A percentile compares a stretch with the other conserved stretches of the same genome.
Conservation (phyloP, 306 rosid species). For the Inga laurina region DNA sequence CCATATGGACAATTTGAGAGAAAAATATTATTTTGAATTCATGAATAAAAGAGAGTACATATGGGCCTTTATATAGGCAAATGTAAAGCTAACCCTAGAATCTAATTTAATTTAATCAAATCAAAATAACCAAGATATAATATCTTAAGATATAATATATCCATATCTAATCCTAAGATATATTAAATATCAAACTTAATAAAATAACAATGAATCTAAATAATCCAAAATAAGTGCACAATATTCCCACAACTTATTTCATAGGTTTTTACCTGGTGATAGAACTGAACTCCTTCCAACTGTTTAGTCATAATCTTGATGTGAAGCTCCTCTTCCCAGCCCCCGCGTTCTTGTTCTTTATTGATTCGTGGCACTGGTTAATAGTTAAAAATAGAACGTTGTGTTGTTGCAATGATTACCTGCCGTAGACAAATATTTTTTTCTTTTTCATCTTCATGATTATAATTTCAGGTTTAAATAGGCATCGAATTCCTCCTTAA, state of each 20-base stretch:
- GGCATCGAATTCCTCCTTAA: background rate
- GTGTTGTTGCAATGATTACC: background rate
- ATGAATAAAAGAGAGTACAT: too few relatives aligned
- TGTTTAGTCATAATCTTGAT: conserved; percentile 10
- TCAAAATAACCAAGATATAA: too few relatives aligned
- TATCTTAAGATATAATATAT: too few relatives aligned
- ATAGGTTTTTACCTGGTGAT: background rate
- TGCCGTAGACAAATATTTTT: background rate
- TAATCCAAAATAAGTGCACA: too few relatives aligned
- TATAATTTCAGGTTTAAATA: conserved; percentile 9
- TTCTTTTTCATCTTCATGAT: background rate
- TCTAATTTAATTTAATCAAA: too few relatives aligned
- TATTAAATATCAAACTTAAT: too few relatives aligned
- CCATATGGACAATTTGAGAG: too few relatives aligned
- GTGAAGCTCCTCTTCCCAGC: background rate
- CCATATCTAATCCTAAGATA: too few relatives aligned
- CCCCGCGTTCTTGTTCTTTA: background rate
- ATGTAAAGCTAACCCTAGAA: too few relatives aligned
- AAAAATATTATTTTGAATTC: too few relatives aligned
- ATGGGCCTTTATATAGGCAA: too few relatives aligned
- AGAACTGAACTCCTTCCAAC: background rate
- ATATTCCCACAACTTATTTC: background rate
- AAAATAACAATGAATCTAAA: too few relatives aligned
- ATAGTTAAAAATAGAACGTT: background rate
- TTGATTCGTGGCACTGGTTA: background rate